Evolutionary conservation across 176 grass and related monocot genomes (phyloP).

Genomic region (Phoenix dactylifera): DNA sequence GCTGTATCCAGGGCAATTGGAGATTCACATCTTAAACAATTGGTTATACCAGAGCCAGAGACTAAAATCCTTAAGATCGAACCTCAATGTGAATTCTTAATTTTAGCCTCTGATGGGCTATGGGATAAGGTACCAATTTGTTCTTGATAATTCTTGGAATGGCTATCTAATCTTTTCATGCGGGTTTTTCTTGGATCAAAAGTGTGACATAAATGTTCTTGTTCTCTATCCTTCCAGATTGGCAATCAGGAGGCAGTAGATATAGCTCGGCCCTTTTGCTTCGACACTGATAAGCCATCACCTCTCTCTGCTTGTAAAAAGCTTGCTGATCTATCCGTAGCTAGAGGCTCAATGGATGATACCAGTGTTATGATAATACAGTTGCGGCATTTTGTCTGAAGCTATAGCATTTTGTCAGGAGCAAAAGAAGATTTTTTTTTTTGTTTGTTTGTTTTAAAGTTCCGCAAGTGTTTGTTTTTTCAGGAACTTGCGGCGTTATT

Average conservation of each 20-base stretch:
- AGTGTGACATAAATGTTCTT: neutral
- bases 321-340: constrained; percentile 51
- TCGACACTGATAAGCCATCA: constrained; percentile 20
- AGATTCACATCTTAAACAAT: constrained; percentile 80
- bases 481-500: constrained; percentile 36
- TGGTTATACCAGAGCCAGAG: constrained; percentile 80
- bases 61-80: constrained; percentile 47
- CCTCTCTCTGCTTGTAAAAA: constrained; percentile 55
- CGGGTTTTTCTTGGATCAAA: neutral
- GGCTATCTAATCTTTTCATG: neutral
- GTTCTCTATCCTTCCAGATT: constrained; percentile 1
- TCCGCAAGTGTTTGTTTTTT: constrained; percentile 45
- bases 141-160: too few relatives aligned
- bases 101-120: constrained; percentile 86
- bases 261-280: constrained; percentile 41
- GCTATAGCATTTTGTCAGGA: constrained; percentile 25
- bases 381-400: constrained; percentile 43
- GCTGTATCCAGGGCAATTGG: constrained; percentile 86
- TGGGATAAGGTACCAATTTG: constrained; percentile 61
- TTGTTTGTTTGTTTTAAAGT: neutral
- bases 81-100: constrained; percentile 69
- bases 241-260: constrained; percentile 84
- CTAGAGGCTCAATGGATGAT: constrained; percentile 72
- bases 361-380: constrained; percentile 75
- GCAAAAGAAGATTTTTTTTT: too few relatives aligned